A percentile compares a stretch with the other conserved stretches of the same genome.
Conservation (phyloP, 768 basidiomycete genomes). For the Sistotremastrum suecicum region DNA sequence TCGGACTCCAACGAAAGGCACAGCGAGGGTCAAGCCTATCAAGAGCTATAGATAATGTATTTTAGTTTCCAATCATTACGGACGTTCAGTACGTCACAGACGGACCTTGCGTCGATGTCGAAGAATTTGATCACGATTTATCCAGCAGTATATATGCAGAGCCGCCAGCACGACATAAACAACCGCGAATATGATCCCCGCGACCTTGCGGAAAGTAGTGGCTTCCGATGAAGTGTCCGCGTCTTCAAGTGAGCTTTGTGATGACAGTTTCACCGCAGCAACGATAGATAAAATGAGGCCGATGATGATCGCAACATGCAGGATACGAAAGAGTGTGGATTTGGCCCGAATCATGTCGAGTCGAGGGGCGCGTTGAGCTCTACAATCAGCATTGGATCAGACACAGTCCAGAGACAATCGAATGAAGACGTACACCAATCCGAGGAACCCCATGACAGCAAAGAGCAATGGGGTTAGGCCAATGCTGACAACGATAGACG, state of each 20-base stretch:
- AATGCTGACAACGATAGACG: conserved; percentile 28
- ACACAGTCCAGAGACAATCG: too few relatives aligned
- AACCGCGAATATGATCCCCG: conserved; percentile 19
- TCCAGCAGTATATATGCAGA: too few relatives aligned
- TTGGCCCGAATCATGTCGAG: too few relatives aligned
- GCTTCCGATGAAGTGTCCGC: conserved; percentile 5
- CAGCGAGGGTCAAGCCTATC: conserved; percentile 33
- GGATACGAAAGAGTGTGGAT: conserved; percentile 9
- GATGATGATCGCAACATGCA: conserved; percentile 14
- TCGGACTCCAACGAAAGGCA: conserved; percentile 47
- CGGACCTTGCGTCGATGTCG: conserved; percentile 31
- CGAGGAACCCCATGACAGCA: conserved; percentile 22
- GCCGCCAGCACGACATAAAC: conserved; percentile 22
- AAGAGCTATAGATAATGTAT: conserved; percentile 30
- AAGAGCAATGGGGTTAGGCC: conserved; percentile 26
- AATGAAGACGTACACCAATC: conserved; percentile 17
- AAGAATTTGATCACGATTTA: conserved; percentile 4
- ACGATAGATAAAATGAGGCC: conserved; percentile 20
- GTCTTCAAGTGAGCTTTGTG: conserved; percentile 4
- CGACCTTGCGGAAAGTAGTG: conserved; percentile 18
- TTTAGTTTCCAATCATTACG: background rate
- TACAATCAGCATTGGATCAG: too few relatives aligned
- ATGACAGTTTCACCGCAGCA: conserved; percentile 14
- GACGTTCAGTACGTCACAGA: background rate
- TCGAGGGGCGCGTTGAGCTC: too few relatives aligned